phyloP scores from a whole-genome alignment of 1,284 basidiomycete species.

The Rhodotorula sp. region DNA sequence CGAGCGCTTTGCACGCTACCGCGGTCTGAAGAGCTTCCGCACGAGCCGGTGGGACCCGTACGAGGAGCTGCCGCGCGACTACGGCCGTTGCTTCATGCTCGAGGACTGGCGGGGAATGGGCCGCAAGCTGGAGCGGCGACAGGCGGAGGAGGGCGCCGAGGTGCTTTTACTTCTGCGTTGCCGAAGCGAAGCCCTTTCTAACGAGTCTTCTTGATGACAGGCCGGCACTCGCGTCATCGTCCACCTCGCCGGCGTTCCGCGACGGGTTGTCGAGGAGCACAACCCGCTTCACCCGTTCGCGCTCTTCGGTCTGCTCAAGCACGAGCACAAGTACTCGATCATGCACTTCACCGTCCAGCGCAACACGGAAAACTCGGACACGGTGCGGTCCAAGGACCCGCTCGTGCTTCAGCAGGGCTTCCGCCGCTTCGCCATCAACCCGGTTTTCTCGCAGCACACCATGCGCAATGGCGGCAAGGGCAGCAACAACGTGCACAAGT shows the following conservation, averaged over 20 bases:
- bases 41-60: slow-evolving; percentile 98
- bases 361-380: slow-evolving; percentile 89
- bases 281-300: slow-evolving; percentile 61
- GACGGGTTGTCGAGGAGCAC: slow-evolving; percentile 53
- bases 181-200: not conserved
- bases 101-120: slow-evolving; percentile 90
- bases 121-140: slow-evolving; percentile 65
- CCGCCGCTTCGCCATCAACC: slow-evolving; percentile 77
- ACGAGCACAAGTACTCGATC: slow-evolving; percentile 95
- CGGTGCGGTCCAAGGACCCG: slow-evolving; percentile 90
- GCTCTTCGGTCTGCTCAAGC: slow-evolving; percentile 81
- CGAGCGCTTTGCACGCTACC: slow-evolving; percentile 87
- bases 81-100: slow-evolving; percentile 94
- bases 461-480: slow-evolving; percentile 79
- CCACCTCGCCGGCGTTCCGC: slow-evolving; percentile 69
- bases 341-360: slow-evolving; percentile 90
- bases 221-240: slow-evolving; percentile 76
- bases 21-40: slow-evolving; percentile 87
- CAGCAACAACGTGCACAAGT: slow-evolving; percentile 96
- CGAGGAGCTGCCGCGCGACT: slow-evolving; percentile 92
- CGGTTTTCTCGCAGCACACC: slow-evolving; percentile 89
- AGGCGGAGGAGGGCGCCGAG: slow-evolving; percentile 68
- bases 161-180: slow-evolving; percentile 54
- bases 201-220: slow-evolving; percentile 52
- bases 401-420: slow-evolving; percentile 87